Percentiles rank a stretch among this genome's conserved stretches.
phyloP scores from a whole-genome alignment of 2,329 filamentous ascomycete genomes.

The Pezicula radicicola region DNA sequence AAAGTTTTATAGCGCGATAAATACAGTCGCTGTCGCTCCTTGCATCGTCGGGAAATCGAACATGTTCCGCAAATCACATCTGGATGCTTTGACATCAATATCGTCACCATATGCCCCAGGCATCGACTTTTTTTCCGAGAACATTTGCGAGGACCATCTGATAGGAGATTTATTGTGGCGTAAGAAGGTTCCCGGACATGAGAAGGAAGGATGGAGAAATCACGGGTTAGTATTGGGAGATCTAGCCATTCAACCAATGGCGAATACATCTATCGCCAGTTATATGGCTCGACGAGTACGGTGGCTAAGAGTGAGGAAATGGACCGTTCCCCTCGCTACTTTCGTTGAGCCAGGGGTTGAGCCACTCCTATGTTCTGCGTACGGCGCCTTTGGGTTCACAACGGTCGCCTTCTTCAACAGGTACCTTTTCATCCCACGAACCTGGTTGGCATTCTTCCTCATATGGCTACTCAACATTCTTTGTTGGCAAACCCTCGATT shows the following conservation, averaged over 20 bases:
- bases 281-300: constrained; percentile 80
- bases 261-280: constrained; percentile 70
- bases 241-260: constrained; percentile 85
- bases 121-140: constrained; percentile 89
- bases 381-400: constrained; percentile 76
- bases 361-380: constrained; percentile 76
- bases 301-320: constrained; percentile 93
- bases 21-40: constrained; percentile 84
- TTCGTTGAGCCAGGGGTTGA: constrained; percentile 92
- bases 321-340: constrained; percentile 85
- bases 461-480: constrained; percentile 66
- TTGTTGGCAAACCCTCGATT: constrained; percentile 74
- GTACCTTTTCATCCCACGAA: constrained; percentile 51
- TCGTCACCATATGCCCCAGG: constrained; percentile 52
- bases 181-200: constrained; percentile 49
- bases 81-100: constrained; percentile 65
- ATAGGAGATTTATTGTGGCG: constrained; percentile 92
- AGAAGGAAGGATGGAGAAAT: constrained; percentile 47
- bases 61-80: constrained; percentile 93
- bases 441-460: constrained; percentile 63
- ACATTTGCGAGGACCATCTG: constrained; percentile 96
- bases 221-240: constrained; percentile 85
- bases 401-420: constrained; percentile 63
- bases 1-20: constrained; percentile 98
- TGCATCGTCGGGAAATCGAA: constrained; percentile 97